Conservation (phyloP, 352 stramenopile genomes). For the Globisporangium spinosum region DNA sequence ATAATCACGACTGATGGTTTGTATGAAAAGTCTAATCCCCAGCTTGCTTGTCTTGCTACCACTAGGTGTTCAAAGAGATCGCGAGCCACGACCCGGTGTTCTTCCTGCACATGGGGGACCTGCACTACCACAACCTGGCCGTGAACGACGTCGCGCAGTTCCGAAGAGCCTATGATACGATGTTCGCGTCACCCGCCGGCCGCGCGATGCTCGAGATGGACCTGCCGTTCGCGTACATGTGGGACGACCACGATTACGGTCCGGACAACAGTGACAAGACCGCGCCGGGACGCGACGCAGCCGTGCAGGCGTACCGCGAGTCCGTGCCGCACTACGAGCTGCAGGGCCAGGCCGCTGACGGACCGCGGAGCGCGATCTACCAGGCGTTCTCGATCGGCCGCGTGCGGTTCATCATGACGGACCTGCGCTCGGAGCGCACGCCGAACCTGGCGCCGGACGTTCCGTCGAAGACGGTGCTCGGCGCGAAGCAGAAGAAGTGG, state of each 20-base stretch:
- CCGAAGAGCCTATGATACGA: conserved; percentile 56
- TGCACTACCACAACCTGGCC: conserved; percentile 85
- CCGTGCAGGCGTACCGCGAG: conserved; percentile 75
- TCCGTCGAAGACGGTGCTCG: conserved; percentile 83
- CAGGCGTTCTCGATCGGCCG: conserved; percentile 84
- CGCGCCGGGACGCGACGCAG: conserved; percentile 60
- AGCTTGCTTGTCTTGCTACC: not conserved
- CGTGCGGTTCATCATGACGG: conserved; percentile 82
- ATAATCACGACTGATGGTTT: not conserved
- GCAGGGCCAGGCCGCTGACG: conserved; percentile 1
- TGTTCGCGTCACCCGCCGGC: conserved; percentile 69
- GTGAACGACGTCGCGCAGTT: conserved; percentile 62
- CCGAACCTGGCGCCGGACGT: conserved; percentile 58
- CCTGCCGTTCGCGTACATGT: conserved; percentile 88
- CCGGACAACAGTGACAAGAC: conserved; percentile 87
- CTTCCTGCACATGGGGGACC: conserved; percentile 87
- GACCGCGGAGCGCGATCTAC: conserved; percentile 45
- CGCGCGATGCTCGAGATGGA: conserved; percentile 79
- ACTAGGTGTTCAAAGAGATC: conserved; percentile 59
- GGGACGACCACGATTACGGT: conserved; percentile 89
- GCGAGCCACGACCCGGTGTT: conserved; percentile 62
- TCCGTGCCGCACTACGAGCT: conserved; percentile 78
- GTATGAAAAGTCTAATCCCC: conserved; percentile 7
- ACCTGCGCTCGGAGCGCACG: conserved; percentile 71
- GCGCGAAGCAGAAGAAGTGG: conserved; percentile 81